These are phyloP conservation scores for Echinosophora koreensis DNA, from an alignment of 306 rosid genomes.

Conservation along the genomic window DNA sequence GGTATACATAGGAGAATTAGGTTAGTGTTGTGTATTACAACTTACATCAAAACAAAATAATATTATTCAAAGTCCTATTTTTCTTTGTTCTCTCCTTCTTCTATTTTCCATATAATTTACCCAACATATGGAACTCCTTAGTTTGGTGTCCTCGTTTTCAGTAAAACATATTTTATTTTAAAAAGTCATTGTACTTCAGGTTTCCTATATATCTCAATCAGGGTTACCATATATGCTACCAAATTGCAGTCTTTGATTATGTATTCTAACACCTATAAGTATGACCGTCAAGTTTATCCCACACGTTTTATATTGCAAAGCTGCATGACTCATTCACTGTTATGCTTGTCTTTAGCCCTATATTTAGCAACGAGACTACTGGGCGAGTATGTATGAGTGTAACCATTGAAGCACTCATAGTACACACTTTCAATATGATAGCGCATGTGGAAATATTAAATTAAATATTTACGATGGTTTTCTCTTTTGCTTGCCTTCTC, in stretches of 20 bases:
- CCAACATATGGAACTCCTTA: too few relatives aligned
- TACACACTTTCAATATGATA: neutral
- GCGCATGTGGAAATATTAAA: neutral
- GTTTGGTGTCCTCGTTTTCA: neutral
- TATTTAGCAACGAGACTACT: neutral
- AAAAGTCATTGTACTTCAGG: neutral
- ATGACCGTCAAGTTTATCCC: neutral
- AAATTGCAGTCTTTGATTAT: neutral
- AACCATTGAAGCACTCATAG: neutral
- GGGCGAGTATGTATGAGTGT: neutral
- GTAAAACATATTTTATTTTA: neutral
- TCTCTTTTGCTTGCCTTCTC: neutral
- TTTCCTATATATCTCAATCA: neutral
- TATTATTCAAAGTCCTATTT: too few relatives aligned
- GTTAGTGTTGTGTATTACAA: too few relatives aligned
- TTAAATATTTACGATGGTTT: neutral
- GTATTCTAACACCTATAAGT: conserved; percentile 5
- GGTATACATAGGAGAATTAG: too few relatives aligned
- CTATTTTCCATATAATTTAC: too few relatives aligned
- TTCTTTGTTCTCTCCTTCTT: too few relatives aligned
- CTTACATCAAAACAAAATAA: too few relatives aligned
- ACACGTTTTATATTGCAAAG: neutral
- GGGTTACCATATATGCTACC: neutral
- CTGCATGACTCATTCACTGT: conserved; percentile 13
- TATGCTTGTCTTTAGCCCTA: neutral